Base-by-base conservation (phyloP, 2,329 filamentous ascomycete species). In the Metarhizium album region DNA sequence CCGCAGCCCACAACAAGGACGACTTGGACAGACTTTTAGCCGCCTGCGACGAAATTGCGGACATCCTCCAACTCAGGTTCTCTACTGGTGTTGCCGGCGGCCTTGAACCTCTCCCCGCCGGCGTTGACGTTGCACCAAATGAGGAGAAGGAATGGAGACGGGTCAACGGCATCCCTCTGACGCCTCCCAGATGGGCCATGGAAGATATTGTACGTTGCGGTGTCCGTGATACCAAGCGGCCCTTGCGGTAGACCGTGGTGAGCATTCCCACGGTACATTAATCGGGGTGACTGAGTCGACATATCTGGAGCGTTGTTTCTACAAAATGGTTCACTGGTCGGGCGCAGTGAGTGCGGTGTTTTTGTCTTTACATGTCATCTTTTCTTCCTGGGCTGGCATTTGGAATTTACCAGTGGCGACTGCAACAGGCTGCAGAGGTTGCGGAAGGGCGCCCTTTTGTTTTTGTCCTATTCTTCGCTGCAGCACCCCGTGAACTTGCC, bases 1-100 rank as follows among this genome's bases (percentile, higher is more conserved):
- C 90, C 3, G 84, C 93, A 2, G 89, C 93, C 1, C 93, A 98
- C 74, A 98, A 94, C 70, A 98, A 98, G 74, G 93, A 98, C 47
- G 93, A 98, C 66, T 79, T 98, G 61, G 93, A 98, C 67, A 83
- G 91, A 46, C 73, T 98, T 53, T 74, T 98, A 47, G 77, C 82
- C 4, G 93, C 93, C 16, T 97, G 91, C 62, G 89, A 97, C 63
- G 87, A 97, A 68, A 83, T 96, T 51, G 90, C 91, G 52, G 88
- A 95, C 57, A 79, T 95, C 22, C 73, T 98, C 51, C 90, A 97
- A 69, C 78, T 98, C 64, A 97, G 96, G 73, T 96, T 95, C 71
- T 95, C 90, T n/a, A 94, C 87, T 14, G 93, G 93, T 58, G 82
- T 96, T 61, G 91, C 93, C 13, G 93, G 93, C 57, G 93, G 93